phyloP scores from a whole-genome alignment of 2,329 filamentous ascomycete species.

The Apiospora rasikravindrae region DNA sequence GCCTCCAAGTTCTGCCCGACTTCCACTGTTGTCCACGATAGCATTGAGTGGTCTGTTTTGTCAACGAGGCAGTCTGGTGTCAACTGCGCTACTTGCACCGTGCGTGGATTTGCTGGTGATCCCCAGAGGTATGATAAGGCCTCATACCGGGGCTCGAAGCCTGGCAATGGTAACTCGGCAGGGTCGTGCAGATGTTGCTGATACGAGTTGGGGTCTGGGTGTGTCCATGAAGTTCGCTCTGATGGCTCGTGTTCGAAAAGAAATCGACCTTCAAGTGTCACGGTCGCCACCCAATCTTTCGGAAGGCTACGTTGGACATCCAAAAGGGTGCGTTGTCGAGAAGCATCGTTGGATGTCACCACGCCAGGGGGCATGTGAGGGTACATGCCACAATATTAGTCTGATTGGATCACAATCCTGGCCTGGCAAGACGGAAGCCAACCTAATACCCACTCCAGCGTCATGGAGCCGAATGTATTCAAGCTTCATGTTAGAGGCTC shows the following conservation, averaged over 20 bases:
- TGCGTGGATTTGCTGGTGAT: neutral
- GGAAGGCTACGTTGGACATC: neutral
- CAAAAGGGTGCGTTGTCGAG: neutral
- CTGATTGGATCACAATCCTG: neutral
- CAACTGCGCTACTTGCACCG: neutral
- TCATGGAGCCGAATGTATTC: neutral
- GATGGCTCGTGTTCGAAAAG: neutral
- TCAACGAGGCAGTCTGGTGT: neutral
- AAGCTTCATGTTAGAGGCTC: neutral
- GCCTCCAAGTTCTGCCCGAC: neutral
- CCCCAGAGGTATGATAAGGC: constrained; percentile 16
- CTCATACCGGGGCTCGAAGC: neutral
- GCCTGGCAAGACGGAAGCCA: neutral
- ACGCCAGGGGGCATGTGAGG: neutral
- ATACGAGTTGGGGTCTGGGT: neutral
- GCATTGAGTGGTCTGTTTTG: neutral
- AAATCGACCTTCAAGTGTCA: neutral
- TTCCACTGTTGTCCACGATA: neutral
- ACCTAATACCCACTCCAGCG: neutral
- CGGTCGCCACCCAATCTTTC: neutral
- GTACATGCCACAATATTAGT: neutral
- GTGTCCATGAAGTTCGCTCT: neutral
- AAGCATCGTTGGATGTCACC: neutral
- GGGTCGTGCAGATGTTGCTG: neutral
- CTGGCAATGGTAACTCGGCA: neutral